Conservation (phyloP, 257 asterid genomes). For the Cinchona pubescens region DNA sequence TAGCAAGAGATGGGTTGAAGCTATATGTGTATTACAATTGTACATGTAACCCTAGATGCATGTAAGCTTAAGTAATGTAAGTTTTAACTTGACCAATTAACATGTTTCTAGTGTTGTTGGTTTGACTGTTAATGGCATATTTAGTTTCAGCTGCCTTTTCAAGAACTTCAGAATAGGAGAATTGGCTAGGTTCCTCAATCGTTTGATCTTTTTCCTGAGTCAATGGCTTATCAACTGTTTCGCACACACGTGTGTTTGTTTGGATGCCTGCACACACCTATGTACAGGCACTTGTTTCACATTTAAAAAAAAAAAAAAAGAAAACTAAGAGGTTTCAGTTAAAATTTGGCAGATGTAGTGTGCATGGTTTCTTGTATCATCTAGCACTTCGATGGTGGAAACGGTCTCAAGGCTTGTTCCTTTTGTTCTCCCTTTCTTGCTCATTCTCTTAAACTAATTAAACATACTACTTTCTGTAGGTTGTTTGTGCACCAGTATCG, state of each 20-base stretch:
- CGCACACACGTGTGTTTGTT: too few species aligned
- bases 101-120: background rate
- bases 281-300: background rate
- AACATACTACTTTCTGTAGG: constrained; percentile 41
- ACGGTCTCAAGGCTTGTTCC: background rate
- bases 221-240: background rate
- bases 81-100: background rate
- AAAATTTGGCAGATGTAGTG: background rate
- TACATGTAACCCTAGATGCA: background rate
- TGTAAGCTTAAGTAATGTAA: background rate
- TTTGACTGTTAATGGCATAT: background rate
- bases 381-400: too few species aligned
- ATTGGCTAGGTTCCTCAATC: background rate
- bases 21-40: background rate
- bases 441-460: constrained; percentile 5
- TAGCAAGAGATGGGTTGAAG: background rate
- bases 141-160: background rate
- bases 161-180: background rate
- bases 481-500: constrained; percentile 96
- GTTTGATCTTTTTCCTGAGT: background rate
- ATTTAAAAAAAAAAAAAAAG: background rate
- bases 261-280: too few species aligned
- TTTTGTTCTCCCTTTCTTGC: constrained; percentile 3
- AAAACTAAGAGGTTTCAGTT: background rate
- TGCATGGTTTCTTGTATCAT: too few species aligned